Percentiles rank a stretch among this genome's conserved stretches.
Conservation (phyloP, 805 yeast species). For the Wickerhamomyces rabaulensis region DNA sequence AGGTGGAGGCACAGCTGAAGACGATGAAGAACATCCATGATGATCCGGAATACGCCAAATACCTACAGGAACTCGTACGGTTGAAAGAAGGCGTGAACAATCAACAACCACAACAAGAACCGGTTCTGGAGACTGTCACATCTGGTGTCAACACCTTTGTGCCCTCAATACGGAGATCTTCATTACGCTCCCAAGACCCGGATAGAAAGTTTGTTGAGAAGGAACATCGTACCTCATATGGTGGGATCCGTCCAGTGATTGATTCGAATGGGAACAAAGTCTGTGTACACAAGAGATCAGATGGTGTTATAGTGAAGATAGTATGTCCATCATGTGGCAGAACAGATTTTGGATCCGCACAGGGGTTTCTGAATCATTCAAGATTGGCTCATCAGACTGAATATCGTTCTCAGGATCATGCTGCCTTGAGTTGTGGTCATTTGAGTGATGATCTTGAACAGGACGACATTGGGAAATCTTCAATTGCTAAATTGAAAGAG, state of each 20-base stretch:
- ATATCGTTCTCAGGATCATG: slow-evolving; percentile 66
- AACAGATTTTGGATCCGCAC: slow-evolving; percentile 70
- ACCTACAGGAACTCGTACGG: slow-evolving; percentile 35
- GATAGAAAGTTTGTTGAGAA: neutral
- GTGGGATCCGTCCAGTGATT: slow-evolving; percentile 45
- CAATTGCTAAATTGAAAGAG: slow-evolving; percentile 29
- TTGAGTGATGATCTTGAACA: slow-evolving; percentile 50
- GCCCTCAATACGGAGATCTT: slow-evolving; percentile 3
- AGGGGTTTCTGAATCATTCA: slow-evolving; percentile 75
- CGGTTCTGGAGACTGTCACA: neutral
- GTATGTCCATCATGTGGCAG: slow-evolving; percentile 66
- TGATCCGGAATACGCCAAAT: slow-evolving; percentile 29
- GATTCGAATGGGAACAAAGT: slow-evolving; percentile 32
- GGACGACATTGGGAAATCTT: slow-evolving; percentile 44
- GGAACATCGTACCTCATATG: slow-evolving; percentile 29
- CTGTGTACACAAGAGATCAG: slow-evolving; percentile 61
- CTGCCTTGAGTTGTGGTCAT: slow-evolving; percentile 64
- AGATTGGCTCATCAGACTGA: slow-evolving; percentile 70
- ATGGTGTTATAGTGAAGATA: slow-evolving; percentile 63
- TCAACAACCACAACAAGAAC: neutral
- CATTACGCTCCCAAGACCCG: neutral
- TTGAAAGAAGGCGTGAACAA: slow-evolving; percentile 18
- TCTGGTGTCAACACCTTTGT: slow-evolving; percentile 3
- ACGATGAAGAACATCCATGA: slow-evolving; percentile 40
- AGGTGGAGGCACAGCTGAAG: slow-evolving; percentile 53